phyloP scores from a whole-genome alignment of 2,329 filamentous ascomycete genomes.

The Pestalotiopsis sp. region DNA sequence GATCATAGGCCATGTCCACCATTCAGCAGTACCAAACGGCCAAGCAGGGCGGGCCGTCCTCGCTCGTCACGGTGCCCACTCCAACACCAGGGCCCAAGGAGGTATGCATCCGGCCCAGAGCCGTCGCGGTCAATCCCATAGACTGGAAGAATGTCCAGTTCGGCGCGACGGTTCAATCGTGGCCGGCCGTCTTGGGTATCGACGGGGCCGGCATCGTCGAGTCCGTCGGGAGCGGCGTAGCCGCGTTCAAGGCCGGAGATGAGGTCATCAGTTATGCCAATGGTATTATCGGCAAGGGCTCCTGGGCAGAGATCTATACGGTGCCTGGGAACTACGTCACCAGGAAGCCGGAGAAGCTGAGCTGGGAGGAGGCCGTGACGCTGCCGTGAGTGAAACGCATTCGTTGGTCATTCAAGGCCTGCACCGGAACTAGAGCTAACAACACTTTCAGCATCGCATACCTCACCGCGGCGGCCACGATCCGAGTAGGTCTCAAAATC shows the following conservation, averaged over 20 bases:
- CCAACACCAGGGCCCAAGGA: conserved; percentile 25
- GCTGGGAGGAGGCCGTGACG: conserved; percentile 33
- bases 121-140: conserved; percentile 35
- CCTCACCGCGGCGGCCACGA: conserved; percentile 24
- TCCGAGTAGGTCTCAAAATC: conserved; percentile 27
- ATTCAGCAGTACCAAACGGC: conserved; percentile 18
- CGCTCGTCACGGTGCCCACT: conserved; percentile 21
- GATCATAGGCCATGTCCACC: conserved; percentile 12
- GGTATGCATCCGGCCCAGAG: conserved; percentile 33
- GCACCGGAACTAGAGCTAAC: neutral
- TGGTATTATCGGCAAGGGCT: conserved; percentile 17
- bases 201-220: conserved; percentile 37
- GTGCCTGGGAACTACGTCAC: conserved; percentile 23
- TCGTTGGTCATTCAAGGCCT: neutral
- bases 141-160: conserved; percentile 35
- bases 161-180: conserved; percentile 28
- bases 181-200: conserved; percentile 36
- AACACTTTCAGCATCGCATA: conserved; percentile 22
- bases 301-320: conserved; percentile 31
- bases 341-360: conserved; percentile 30
- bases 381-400: conserved; percentile 24
- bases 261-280: conserved; percentile 25
- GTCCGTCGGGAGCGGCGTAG: conserved; percentile 31
- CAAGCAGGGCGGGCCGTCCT: conserved; percentile 17
- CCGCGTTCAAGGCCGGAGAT: conserved; percentile 29